Evolutionary conservation across 2,329 filamentous ascomycete species (phyloP).

Genomic region (Phyllosticta citribraziliensis): DNA sequence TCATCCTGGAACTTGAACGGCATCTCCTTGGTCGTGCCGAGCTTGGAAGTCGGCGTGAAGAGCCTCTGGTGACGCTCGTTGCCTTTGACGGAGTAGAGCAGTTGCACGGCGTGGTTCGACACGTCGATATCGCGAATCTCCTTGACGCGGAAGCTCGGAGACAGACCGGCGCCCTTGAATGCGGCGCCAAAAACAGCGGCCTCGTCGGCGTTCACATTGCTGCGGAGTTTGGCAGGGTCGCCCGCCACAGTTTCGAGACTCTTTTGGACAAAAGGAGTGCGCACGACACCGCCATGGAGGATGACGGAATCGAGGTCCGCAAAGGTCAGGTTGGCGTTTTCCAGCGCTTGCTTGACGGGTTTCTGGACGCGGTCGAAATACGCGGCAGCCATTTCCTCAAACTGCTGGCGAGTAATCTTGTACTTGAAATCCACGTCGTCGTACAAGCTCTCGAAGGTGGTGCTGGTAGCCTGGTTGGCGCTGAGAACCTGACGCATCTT

Average conservation of each 20-base stretch:
- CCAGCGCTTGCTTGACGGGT: conserved; percentile 66
- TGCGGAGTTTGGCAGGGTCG: conserved; percentile 67
- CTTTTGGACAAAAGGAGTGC: conserved; percentile 91
- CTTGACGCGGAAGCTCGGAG: conserved; percentile 94
- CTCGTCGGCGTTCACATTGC: conserved; percentile 95
- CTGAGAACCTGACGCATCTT: conserved; percentile 80
- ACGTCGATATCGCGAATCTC: conserved; percentile 81
- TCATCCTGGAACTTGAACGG: conserved; percentile 75
- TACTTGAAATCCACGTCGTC: conserved; percentile 92
- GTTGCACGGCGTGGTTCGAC: conserved; percentile 60
- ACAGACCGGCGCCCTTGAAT: conserved; percentile 86
- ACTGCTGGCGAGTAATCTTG: conserved; percentile 69
- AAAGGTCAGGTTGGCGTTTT: conserved; percentile 61
- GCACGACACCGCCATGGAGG: conserved; percentile 79
- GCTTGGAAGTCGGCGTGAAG: conserved; percentile 66
- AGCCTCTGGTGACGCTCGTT: conserved; percentile 69
- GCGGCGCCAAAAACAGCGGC: conserved; percentile 91
- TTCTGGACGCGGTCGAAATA: conserved; percentile 58
- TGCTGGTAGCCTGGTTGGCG: conserved; percentile 73
- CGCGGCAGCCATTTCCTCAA: conserved; percentile 65
- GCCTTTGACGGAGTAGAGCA: conserved; percentile 61
- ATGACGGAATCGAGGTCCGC: conserved; percentile 80
- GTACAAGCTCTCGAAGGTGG: conserved; percentile 79
- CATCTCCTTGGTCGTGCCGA: conserved; percentile 73
- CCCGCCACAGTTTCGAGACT: conserved; percentile 69